Evolutionary conservation across 176 grass and related monocot species (phyloP).

Genomic region (Aegilops bicornis): DNA sequence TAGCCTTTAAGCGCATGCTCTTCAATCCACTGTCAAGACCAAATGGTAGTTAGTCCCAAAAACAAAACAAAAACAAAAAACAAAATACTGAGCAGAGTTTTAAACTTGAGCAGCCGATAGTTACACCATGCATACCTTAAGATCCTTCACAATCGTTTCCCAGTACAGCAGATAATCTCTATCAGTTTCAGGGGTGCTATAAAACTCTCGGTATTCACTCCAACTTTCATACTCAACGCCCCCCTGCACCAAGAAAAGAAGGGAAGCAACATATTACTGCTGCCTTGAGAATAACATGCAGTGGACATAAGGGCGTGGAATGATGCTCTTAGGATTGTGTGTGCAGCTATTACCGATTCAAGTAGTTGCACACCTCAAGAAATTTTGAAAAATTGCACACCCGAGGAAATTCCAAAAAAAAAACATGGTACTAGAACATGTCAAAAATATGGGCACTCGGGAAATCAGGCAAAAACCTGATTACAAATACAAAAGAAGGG

Average conservation of each 20-base stretch:
- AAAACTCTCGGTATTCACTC: not conserved
- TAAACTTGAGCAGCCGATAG: not conserved
- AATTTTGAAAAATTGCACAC: too few relatives aligned
- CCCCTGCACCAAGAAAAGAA: conserved; percentile 4
- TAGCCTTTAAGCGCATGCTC: not conserved
- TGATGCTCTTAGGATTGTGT: too few relatives aligned
- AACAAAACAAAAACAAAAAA: not conserved
- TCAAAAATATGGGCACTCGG: not conserved
- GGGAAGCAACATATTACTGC: not conserved
- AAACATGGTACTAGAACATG: not conserved
- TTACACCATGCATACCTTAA: not conserved
- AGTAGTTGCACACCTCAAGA: too few relatives aligned
- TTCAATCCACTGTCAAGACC: conserved; percentile 5
- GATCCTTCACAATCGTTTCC: not conserved
- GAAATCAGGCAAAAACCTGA: not conserved
- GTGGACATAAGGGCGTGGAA: not conserved
- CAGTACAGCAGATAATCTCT: conserved; percentile 6
- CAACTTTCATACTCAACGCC: not conserved
- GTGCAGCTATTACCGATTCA: too few relatives aligned
- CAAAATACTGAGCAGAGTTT: not conserved
- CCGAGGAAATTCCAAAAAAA: too few relatives aligned
- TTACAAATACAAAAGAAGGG: not conserved
- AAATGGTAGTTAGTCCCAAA: not conserved
- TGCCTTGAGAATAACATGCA: not conserved
- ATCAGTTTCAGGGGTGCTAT: conserved; percentile 2